phyloP scores from a whole-genome alignment of 2,329 filamentous ascomycete species.

The Colletotrichum trifolii region DNA sequence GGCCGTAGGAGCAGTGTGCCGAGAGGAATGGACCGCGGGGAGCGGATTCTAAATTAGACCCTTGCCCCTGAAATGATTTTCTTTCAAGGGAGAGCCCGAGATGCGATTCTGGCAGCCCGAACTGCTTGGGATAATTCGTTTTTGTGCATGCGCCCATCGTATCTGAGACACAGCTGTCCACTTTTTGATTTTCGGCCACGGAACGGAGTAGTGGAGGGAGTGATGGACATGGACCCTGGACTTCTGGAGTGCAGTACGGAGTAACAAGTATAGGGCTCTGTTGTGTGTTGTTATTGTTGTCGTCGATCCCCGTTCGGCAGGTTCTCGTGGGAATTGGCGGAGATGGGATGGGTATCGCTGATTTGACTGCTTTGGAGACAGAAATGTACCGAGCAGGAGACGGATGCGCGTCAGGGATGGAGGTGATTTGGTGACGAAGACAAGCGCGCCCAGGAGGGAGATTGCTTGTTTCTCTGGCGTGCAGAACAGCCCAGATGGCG shows the following conservation, averaged over 20 bases:
- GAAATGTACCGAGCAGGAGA: neutral
- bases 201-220: neutral
- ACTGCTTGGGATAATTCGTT: neutral
- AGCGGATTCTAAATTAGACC: neutral
- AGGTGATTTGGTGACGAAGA: neutral
- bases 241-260: neutral
- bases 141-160: constrained; percentile 2
- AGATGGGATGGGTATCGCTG: constrained; percentile 2
- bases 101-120: constrained; percentile 4
- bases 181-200: neutral
- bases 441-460: constrained; percentile 7
- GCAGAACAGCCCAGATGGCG: constrained; percentile 9
- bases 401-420: neutral
- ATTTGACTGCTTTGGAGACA: too few species aligned
- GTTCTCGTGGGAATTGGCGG: constrained; percentile 11
- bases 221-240: constrained; percentile 4
- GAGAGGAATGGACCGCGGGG: neutral
- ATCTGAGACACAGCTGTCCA: neutral
- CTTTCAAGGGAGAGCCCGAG: constrained; percentile 4
- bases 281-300: neutral
- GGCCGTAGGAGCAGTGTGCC: neutral
- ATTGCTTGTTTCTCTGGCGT: constrained; percentile 2
- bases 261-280: neutral
- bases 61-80: constrained; percentile 11
- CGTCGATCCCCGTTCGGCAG: constrained; percentile 6